Base-by-base conservation (phyloP, 2,329 filamentous ascomycete genomes). In the Pseudopithomyces chartarum region DNA sequence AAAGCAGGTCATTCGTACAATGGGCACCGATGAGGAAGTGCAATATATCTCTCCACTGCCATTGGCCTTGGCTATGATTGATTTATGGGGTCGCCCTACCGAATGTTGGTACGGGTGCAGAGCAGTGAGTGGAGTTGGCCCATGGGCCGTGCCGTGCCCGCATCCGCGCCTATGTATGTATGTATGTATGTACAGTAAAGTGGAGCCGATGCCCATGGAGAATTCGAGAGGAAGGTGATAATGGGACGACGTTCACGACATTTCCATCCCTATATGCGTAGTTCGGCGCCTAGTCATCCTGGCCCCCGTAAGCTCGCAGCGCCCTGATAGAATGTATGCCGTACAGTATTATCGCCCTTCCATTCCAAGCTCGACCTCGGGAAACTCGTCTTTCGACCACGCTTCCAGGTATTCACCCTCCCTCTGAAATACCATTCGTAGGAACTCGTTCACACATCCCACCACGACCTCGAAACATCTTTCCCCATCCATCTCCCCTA, bases 401-500 rank as follows among this genome's bases (percentile, higher is more conserved):
- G 50, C 45, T 12, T 60, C 55, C 15, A 59, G 6, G 2, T 2
- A 0, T 3, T 23, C 53, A 13, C 52, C 52, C 42, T 39, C 49
- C 23, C 48, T 58, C 52, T 56, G 55, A 22, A 63, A 26, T 38
- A 43, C 55, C n/a, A 47, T 33, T 17, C 54, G 60, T 46, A 58
- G 34, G 32, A 63, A 63, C 2, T 48, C 50, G 17, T 22, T 12
- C 13, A 63, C 36, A 49, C 49, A 58, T 23, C 8, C 43, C 38
- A 42, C 40, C 3, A 61, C 32, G 17, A 61, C 40, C 12, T 55
- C 47, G 38, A 61, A 58, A 11, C n/a, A 39, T 29, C 34, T 53
- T 22, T 32, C 52, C 4, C 54, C 58, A 50, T 63, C 58, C 40
- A 61, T 23, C 1, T 6, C 45, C n/a, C 62, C 62, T 36, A 57